A percentile compares a stretch with the other conserved stretches of the same genome.
Conservation (phyloP, 2,329 filamentous ascomycete species). For the Fusarium veterinarium region DNA sequence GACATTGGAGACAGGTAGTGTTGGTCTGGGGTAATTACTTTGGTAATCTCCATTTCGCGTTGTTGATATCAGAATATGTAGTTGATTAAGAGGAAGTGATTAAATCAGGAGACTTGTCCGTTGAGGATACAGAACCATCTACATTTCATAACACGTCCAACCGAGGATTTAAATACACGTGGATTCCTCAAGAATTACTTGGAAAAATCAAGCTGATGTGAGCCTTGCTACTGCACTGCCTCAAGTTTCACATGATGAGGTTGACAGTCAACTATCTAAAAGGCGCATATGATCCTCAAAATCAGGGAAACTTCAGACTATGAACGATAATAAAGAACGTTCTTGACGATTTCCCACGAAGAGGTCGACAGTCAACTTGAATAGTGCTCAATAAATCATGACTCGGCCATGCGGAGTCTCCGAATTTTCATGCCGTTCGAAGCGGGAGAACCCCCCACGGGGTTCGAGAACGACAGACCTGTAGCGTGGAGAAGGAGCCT, state of each 20-base stretch:
- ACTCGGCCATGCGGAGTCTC: neutral
- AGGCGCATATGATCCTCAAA: neutral
- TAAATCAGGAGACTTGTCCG: neutral
- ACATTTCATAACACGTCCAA: no score
- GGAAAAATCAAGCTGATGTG: neutral
- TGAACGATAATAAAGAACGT: neutral
- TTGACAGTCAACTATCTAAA: constrained; percentile 15
- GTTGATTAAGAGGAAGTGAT: neutral
- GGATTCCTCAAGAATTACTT: neutral
- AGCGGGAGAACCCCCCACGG: constrained; percentile 1
- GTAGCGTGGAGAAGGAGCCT: constrained; percentile 6
- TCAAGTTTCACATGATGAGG: constrained; percentile 1
- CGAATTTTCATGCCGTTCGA: neutral
- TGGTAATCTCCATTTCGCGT: constrained; percentile 12
- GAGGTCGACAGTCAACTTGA: constrained; percentile 18
- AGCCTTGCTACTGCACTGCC: neutral
- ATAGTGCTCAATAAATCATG: neutral
- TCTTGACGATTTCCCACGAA: neutral
- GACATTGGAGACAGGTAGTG: no score
- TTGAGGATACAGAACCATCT: neutral
- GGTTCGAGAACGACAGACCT: neutral
- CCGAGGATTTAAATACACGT: neutral
- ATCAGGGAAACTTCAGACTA: neutral
- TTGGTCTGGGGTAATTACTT: neutral
- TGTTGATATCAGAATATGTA: neutral